Base-by-base conservation (phyloP, 192 early-diverging fungal species). In the Globomyces pollinis-pini region DNA sequence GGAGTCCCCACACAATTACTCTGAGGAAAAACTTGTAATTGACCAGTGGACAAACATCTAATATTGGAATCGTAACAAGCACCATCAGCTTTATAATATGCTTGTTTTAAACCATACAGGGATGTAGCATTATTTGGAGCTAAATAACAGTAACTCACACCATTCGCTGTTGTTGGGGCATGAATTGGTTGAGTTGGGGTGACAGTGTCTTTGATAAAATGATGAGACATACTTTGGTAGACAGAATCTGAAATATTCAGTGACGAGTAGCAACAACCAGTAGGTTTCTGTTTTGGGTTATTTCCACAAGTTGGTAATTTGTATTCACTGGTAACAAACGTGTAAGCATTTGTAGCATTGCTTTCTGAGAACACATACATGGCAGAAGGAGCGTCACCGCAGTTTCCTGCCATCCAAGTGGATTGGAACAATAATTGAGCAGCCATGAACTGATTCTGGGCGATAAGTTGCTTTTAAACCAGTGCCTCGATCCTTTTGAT, bases 381-480 rank as follows among this genome's bases (percentile, higher is more conserved):
- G 6, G 15, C 31, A 16, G 50, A 23, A 16, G 50, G 50, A 16
- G 50, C 50, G 15, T 6, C 7, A 15, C 16, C 15, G 50, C 50
- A 52, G 16, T 52, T 26, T 47, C 44, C 44, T 26, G 23, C 23
- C 44, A 47, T 47, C 44, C 44, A 47, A 28, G 28, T 26, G 12
- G 44, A 47, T 26, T 47, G 44, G 23, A 47, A 47, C 1, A 47
- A n/a, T n/a, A n/a, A n/a, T n/a, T n/a, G n/a, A n/a, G n/a, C n/a
- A n/a, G n/a, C n/a, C n/a, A n/a, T n/a, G n/a, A n/a, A n/a, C n/a
- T n/a, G n/a, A n/a, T n/a, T n/a, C n/a, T n/a, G n/a, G n/a, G n/a
- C n/a, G n/a, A n/a, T n/a, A n/a, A n/a, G n/a, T n/a, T n/a, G n/a
- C n/a, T n/a, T n/a, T n/a, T n/a, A n/a, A n/a, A n/a, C n/a, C n/a